Evolutionary conservation across 2,329 filamentous ascomycete genomes (phyloP), one percentile per base, ranked within the genome.

Genomic region (Akanthomyces lecanii): DNA sequence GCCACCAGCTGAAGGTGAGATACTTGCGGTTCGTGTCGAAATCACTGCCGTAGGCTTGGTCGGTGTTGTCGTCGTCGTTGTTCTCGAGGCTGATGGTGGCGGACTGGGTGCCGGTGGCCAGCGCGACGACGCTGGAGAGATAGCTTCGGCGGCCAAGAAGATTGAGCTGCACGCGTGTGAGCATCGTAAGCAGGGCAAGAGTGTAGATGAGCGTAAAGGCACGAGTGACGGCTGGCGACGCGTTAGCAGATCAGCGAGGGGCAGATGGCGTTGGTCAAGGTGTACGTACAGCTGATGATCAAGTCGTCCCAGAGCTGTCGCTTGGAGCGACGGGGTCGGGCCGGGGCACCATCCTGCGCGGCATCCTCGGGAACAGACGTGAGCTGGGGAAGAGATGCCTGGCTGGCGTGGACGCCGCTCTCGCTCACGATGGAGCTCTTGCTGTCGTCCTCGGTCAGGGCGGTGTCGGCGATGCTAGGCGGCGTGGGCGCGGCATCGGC

Each of bases 1-100:
- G 79, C 93, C 94, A 99, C 95, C 95, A 99, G 77, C 92, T 97
- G 74, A 98, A 96, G 47, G 93, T 96, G 55, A 99, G 82, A 72
- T 98, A 99, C 71, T 91, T 90, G 69, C 93, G 85, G 76, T 99
- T 99, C 40, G 92, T 96, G 75, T 97, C 93, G 69, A 97, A 97
- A 75, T 99, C 95, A 74, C 90, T 94, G 51, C 92, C 92, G 72
- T 96, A 92, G 4, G 87, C 84, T 69, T 93, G 89, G 61, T 94
- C 90, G 21, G 85, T 81, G 70, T 89, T 89, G 72, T 95, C 91
- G 73, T 97, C 93, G 72, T 97, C 94, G 71, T 96, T 88, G 75
- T 98, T 95, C 78, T 97, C 92, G 21, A 98, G 83, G 69, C 84
- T 93, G 73, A 99, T 99, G 50, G 87, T 89, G 4, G 89, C 86